Percentiles rank a stretch among this genome's conserved stretches.
Evolutionary conservation across 1,284 basidiomycete species (phyloP).

Genomic region (Cryptococcus amylolentus): DNA sequence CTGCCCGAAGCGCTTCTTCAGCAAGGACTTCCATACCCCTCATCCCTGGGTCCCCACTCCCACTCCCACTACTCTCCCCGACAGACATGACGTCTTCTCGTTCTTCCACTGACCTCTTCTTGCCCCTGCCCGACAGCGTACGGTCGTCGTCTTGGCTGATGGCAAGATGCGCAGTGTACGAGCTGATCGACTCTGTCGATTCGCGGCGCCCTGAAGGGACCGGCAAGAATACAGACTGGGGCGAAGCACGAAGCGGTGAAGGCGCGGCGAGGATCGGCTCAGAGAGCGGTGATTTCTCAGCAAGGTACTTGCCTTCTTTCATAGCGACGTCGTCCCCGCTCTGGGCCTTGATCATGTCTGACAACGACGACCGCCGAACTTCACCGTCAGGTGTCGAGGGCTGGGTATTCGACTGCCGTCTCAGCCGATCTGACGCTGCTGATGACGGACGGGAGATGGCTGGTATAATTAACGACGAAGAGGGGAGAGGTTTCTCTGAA

Average conservation of each 20-base stretch:
- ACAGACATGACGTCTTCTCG: conserved; percentile 6
- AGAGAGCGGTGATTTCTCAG: not conserved
- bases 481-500: conserved; percentile 1
- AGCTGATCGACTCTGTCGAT: conserved; percentile 26
- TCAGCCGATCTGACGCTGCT: conserved; percentile 5
- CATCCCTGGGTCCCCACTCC: conserved; percentile 28
- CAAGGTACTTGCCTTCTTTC: conserved; percentile 13
- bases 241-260: not conserved
- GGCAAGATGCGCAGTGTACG: conserved; percentile 5
- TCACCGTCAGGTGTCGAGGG: conserved; percentile 20
- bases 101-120: conserved; percentile 10
- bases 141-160: conserved; percentile 15
- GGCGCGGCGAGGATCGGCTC: not conserved
- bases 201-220: conserved; percentile 17
- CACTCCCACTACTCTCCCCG: conserved; percentile 19
- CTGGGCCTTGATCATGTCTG: conserved; percentile 39
- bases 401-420: conserved; percentile 21
- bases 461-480: not conserved
- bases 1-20: conserved; percentile 32
- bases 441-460: conserved; percentile 5
- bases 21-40: conserved; percentile 45
- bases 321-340: conserved; percentile 38
- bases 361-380: conserved; percentile 30
- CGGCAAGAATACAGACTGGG: not conserved
- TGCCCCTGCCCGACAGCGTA: conserved; percentile 6